Base-by-base conservation (phyloP, 495 filamentous ascomycete species). In the Penicillium coffeae region DNA sequence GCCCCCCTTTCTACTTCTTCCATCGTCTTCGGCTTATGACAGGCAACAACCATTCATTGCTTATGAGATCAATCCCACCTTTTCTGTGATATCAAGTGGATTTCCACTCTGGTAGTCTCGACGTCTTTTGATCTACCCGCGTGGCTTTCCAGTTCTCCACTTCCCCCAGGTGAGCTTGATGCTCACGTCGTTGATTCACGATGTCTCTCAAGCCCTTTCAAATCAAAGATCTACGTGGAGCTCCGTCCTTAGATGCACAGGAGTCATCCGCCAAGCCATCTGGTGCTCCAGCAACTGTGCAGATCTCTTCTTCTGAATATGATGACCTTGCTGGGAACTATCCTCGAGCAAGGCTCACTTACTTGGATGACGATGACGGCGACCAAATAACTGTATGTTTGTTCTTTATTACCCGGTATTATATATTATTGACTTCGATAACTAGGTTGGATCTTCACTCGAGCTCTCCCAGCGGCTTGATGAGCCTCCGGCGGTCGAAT, bases 341-440 rank as follows among this genome's bases (percentile, higher is more conserved):
- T 54, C 77, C 79, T n/a, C 66, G 68, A 25, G 75, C 77, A 10
- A 68, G 64, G 20, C 48, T 82, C 44, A 78, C 65, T 10, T 82
- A 82, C 59, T 21, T 72, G 13, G 79, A 82, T 53, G 75, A 80
- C 9, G 78, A 81, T 50, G 77, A 80, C 52, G 76, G 79, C 30
- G 78, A 81, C 50, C 76, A 79, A 35, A 81, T 82, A 43, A 79
- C 70, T 13, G 79, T 80, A 56, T 36, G 12, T 5, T 19, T 20
- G 4, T 0, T 27, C n/a, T n/a, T 14, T n/a, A n/a, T 21, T 10
- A 8, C 10, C 15, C 18, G 14, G 16, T 19, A 37, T 21, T 13
- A n/a, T 12, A 44, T 20, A 52, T 60, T 54, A 65, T 15, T 36
- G 43, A 15, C 21, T 13, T 49, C 22, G 38, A 5, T 10, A 30